These are phyloP conservation scores for Domatiomyces catenatus DNA, from an alignment of 2,329 filamentous ascomycete genomes.

Conservation along the genomic window DNA sequence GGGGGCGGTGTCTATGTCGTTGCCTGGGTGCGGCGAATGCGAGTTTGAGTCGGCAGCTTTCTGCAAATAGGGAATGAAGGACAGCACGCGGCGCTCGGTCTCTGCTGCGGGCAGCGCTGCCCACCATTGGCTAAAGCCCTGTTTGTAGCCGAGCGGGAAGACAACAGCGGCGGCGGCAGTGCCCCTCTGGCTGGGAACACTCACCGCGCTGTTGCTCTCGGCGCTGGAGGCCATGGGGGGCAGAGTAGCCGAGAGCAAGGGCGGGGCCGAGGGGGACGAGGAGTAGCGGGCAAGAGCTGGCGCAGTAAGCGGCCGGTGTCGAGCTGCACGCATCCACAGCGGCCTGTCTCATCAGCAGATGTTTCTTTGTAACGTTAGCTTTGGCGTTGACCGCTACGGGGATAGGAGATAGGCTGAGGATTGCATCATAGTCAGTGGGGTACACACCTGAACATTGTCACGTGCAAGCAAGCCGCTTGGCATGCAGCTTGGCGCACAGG, in stretches of 20 bases:
- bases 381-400: not conserved
- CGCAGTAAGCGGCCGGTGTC: not conserved
- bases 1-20: not conserved
- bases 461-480: too few relatives aligned
- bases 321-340: not conserved
- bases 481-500: too few relatives aligned
- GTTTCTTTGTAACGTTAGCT: not conserved
- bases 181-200: slow-evolving; percentile 27
- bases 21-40: slow-evolving; percentile 22
- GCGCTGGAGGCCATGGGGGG: slow-evolving; percentile 15
- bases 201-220: slow-evolving; percentile 21
- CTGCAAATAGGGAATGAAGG: slow-evolving; percentile 67
- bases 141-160: slow-evolving; percentile 84
- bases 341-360: not conserved
- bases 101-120: slow-evolving; percentile 62
- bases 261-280: slow-evolving; percentile 1
- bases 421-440: too few relatives aligned
- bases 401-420: too few relatives aligned
- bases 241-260: slow-evolving; percentile 5
- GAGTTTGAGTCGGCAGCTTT: slow-evolving; percentile 51
- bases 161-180: slow-evolving; percentile 31
- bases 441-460: too few relatives aligned
- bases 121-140: slow-evolving; percentile 93
- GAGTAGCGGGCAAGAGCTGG: not conserved
- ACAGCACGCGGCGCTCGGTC: slow-evolving; percentile 78